A percentile compares a stretch with the other conserved stretches of the same genome.
These are phyloP conservation scores for Camelina laxa DNA, from an alignment of 345 rosid species.

Conservation along the genomic window DNA sequence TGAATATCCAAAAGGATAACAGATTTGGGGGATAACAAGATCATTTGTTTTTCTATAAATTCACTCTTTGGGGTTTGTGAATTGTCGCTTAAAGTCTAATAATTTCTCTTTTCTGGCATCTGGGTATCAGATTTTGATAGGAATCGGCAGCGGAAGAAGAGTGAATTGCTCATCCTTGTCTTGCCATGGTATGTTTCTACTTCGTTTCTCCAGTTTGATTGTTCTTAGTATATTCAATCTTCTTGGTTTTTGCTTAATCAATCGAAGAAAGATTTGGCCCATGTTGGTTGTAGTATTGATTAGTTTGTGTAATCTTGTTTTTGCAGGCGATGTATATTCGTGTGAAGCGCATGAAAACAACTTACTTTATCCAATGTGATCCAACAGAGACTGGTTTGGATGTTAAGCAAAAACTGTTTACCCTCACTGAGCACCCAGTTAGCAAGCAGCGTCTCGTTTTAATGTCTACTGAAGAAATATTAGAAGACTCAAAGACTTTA, in stretches of 20 bases:
- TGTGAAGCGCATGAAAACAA: constrained; percentile 80
- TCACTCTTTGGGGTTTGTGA: neutral
- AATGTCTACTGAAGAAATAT: constrained; percentile 59
- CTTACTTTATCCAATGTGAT: constrained; percentile 86
- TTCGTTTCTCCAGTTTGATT: constrained; percentile 9
- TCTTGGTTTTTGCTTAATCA: neutral
- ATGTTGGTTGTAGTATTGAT: constrained; percentile 21
- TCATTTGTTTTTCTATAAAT: constrained; percentile 12
- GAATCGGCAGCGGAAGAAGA: constrained; percentile 25
- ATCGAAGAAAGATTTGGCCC: neutral
- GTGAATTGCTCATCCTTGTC: constrained; percentile 26
- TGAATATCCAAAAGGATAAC: constrained; percentile 7
- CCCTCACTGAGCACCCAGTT: constrained; percentile 69
- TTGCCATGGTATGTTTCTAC: constrained; percentile 31
- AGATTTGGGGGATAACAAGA: neutral
- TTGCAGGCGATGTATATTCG: constrained; percentile 90
- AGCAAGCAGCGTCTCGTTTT: constrained; percentile 73
- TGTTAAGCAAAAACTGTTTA: constrained; percentile 73
- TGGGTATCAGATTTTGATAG: constrained; percentile 8
- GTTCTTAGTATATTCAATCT: neutral
- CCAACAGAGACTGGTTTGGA: constrained; percentile 78
- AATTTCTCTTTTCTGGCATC: neutral
- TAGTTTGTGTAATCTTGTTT: constrained; percentile 20
- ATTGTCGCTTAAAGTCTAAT: constrained; percentile 10
- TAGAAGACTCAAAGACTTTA: constrained; percentile 79